phyloP scores from a whole-genome alignment of 345 rosid genomes.

The Sisymbrium altissimum region DNA sequence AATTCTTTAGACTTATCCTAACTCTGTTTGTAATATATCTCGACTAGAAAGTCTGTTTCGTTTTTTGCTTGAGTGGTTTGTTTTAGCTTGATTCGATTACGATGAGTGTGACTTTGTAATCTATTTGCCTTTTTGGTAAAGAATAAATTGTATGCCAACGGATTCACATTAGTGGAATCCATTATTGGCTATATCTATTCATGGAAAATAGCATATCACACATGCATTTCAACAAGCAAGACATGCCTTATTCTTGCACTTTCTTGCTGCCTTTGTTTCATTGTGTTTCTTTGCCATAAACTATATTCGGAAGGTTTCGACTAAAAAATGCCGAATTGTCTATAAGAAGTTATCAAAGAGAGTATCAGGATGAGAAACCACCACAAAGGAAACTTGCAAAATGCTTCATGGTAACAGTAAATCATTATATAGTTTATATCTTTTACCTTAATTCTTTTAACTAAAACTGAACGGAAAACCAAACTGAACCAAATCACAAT shows the following conservation, averaged over 20 bases:
- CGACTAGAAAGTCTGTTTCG: background rate
- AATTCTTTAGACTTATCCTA: background rate
- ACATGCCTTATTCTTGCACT: background rate
- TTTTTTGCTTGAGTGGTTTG: background rate
- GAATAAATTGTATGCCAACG: background rate
- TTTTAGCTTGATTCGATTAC: background rate
- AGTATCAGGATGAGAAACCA: background rate
- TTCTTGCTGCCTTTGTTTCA: no score
- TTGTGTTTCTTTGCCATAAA: background rate
- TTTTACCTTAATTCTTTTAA: no score
- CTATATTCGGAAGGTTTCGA: background rate
- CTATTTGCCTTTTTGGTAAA: background rate
- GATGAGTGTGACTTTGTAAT: background rate
- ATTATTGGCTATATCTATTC: background rate
- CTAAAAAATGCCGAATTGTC: background rate
- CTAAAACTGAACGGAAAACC: background rate
- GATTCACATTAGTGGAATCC: background rate
- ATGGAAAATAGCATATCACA: background rate
- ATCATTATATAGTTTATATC: no score
- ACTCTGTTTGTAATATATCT: conserved; percentile 7
- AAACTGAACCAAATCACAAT: no score
- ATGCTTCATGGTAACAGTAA: no score
- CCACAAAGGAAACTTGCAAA: no score
- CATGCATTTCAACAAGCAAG: no score
- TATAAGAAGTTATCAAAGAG: background rate